Evolutionary conservation across 192 early-diverging fungal species (phyloP).

Genomic region (Spizellomyces sp.): DNA sequence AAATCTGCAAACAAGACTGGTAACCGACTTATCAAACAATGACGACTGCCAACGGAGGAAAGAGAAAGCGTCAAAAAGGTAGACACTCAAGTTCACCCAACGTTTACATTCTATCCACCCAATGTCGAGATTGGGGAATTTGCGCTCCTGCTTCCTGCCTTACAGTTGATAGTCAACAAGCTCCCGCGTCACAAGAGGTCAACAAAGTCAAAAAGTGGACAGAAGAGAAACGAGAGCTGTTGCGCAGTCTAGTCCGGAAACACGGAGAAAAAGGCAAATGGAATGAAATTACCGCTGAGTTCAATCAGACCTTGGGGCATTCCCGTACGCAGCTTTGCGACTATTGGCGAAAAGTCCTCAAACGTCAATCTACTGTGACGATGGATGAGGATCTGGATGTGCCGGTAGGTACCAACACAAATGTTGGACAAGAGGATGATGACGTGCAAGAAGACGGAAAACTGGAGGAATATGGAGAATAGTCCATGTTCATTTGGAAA

Average conservation of each 20-base stretch:
- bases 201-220: not conserved
- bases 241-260: not conserved
- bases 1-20: no score
- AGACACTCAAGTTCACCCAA: no score
- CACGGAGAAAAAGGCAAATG: not conserved
- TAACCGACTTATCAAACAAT: no score
- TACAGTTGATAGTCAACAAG: no score
- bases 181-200: no score
- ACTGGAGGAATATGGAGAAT: not conserved
- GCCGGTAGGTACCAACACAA: not conserved
- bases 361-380: not conserved
- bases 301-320: not conserved
- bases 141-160: no score
- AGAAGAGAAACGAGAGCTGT: not conserved
- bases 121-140: no score
- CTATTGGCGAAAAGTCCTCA: slow-evolving; percentile 1
- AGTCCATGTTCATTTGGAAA: not conserved
- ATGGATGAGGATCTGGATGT: not conserved
- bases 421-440: not conserved
- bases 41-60: no score
- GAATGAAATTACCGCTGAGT: not conserved
- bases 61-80: no score
- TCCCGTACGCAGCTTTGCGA: not conserved
- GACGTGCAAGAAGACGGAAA: not conserved
- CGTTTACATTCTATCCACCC: no score